Conservation (phyloP, 2,329 filamentous ascomycete genomes). For the Alternaria sp. region DNA sequence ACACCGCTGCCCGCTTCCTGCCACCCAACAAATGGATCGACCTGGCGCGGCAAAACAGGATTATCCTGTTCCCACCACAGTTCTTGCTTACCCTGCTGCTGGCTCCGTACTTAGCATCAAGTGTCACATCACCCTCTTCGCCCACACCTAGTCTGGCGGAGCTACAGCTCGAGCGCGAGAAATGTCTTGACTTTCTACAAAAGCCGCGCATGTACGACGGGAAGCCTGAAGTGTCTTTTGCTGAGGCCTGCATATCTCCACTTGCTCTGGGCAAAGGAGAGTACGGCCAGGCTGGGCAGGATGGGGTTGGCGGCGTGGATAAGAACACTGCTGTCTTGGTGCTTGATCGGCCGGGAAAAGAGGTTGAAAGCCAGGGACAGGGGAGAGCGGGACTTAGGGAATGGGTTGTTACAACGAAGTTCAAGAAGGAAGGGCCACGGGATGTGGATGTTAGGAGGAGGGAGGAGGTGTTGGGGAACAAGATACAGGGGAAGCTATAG, state of each 20-base stretch:
- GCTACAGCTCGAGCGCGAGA: constrained; percentile 48
- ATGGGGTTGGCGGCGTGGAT: constrained; percentile 42
- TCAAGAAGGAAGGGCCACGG: constrained; percentile 62
- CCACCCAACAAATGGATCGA: constrained; percentile 72
- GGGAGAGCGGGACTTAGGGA: constrained; percentile 59
- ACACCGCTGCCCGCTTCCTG: constrained; percentile 80
- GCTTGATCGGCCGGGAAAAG: constrained; percentile 62
- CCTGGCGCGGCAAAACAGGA: constrained; percentile 66
- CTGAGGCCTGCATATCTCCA: constrained; percentile 52
- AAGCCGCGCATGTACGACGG: constrained; percentile 56
- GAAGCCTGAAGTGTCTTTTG: constrained; percentile 48
- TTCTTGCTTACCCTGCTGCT: constrained; percentile 73
- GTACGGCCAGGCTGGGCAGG: constrained; percentile 42
- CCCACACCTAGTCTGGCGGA: constrained; percentile 41
- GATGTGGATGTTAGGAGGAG: constrained; percentile 59
- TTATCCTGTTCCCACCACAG: constrained; percentile 91
- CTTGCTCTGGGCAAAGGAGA: constrained; percentile 48
- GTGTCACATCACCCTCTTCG: constrained; percentile 27
- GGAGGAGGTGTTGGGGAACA: constrained; percentile 53
- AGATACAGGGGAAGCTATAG: constrained; percentile 23
- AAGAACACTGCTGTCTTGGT: constrained; percentile 61
- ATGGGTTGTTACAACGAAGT: constrained; percentile 63
- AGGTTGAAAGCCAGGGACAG: constrained; percentile 58
- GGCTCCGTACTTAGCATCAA: constrained; percentile 57
- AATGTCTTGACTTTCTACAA: constrained; percentile 54